Conservation (phyloP, 768 basidiomycete genomes). For the Collybia sp. region DNA sequence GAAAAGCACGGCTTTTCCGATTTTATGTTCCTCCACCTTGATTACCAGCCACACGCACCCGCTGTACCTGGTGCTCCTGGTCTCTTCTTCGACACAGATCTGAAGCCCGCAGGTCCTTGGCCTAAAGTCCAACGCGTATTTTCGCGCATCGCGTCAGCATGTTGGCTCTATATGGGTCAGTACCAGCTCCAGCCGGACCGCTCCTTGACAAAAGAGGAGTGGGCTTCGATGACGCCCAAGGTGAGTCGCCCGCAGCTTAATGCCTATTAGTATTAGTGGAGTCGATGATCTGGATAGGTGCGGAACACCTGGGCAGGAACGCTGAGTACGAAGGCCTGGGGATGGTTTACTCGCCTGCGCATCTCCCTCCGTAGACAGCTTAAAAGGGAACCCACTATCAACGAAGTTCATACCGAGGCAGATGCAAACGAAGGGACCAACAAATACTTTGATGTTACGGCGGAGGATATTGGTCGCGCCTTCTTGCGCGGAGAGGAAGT, state of each 20-base stretch:
- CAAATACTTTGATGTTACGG: slow-evolving; percentile 10
- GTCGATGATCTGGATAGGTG: slow-evolving; percentile 11
- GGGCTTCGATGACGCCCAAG: slow-evolving; percentile 12
- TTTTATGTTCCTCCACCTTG: slow-evolving; percentile 28
- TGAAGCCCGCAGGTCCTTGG: neutral
- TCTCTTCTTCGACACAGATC: slow-evolving; percentile 18
- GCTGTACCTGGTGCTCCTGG: slow-evolving; percentile 28
- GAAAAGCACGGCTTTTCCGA: slow-evolving; percentile 22
- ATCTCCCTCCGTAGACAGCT: slow-evolving; percentile 20
- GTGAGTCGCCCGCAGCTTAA: slow-evolving; percentile 5
- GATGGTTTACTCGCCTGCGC: slow-evolving; percentile 15
- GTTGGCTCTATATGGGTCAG: slow-evolving; percentile 32
- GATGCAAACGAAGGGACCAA: neutral
- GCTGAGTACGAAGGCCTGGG: slow-evolving; percentile 23
- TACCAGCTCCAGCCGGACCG: slow-evolving; percentile 27
- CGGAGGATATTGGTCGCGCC: slow-evolving; percentile 20
- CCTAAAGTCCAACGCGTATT: slow-evolving; percentile 23
- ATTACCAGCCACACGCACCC: slow-evolving; percentile 29
- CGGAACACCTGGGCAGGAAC: slow-evolving; percentile 21
- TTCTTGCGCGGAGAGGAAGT: slow-evolving; percentile 28
- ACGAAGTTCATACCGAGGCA: slow-evolving; percentile 15
- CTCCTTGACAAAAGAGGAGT: slow-evolving; percentile 26
- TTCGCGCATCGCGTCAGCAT: slow-evolving; percentile 24
- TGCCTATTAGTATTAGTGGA: slow-evolving; percentile 2
- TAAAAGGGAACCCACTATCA: slow-evolving; percentile 16